Evolutionary conservation across 2,329 filamentous ascomycete species (phyloP).

Genomic region (Coniella lustricola): DNA sequence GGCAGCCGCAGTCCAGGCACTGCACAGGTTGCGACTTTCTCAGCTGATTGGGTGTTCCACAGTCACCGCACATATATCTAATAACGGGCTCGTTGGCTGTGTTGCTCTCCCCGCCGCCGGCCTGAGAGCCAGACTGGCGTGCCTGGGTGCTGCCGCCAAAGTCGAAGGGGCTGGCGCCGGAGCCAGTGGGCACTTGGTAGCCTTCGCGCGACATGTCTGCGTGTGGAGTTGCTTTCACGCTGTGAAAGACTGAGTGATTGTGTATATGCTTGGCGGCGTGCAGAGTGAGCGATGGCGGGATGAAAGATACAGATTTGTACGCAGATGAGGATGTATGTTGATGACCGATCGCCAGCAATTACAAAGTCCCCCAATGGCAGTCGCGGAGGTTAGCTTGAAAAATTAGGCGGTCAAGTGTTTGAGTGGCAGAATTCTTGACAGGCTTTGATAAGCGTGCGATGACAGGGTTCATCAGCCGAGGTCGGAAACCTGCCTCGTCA

Average conservation of each 20-base stretch:
- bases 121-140: slow-evolving; percentile 19
- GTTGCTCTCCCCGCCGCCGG: slow-evolving; percentile 34
- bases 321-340: not conserved
- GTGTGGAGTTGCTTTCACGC: too few species aligned
- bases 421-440: slow-evolving; percentile 11
- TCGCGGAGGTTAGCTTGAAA: slow-evolving; percentile 1
- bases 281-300: not conserved
- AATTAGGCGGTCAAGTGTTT: slow-evolving; percentile 17
- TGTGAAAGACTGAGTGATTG: too few species aligned
- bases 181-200: slow-evolving; percentile 63
- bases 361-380: not conserved
- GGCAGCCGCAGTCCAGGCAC: slow-evolving; percentile 88
- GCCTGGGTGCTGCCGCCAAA: slow-evolving; percentile 35
- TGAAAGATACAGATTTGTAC: not conserved
- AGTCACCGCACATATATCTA: slow-evolving; percentile 76
- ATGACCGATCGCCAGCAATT: not conserved
- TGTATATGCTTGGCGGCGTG: not conserved
- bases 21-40: slow-evolving; percentile 74
- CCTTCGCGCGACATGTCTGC: slow-evolving; percentile 61
- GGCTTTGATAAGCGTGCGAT: slow-evolving; percentile 1
- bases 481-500: not conserved
- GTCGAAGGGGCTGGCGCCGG: slow-evolving; percentile 33
- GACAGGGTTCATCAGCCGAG: slow-evolving; percentile 11
- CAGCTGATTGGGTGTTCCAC: slow-evolving; percentile 68
- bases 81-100: slow-evolving; percentile 49